Percentiles rank a stretch among this genome's conserved stretches.
Evolutionary conservation across 331 rosid species (phyloP).

Genomic region (Quercus lobata): DNA sequence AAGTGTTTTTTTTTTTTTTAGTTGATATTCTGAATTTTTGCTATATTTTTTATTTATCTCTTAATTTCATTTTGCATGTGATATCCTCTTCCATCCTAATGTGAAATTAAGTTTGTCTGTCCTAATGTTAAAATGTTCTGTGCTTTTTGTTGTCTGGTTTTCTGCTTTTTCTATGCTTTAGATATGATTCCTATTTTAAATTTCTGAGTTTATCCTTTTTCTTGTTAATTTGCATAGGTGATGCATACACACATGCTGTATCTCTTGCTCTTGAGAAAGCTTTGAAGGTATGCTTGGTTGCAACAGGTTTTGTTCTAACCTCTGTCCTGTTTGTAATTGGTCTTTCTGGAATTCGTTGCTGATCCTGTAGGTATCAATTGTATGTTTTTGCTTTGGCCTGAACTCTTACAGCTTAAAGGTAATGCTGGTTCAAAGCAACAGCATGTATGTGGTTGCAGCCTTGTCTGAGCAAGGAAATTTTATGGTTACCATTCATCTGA

Average conservation of each 20-base stretch:
- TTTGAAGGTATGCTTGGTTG: constrained; percentile 61
- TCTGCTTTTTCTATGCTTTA: not conserved
- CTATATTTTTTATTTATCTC: not conserved
- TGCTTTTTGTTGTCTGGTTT: constrained; percentile 18
- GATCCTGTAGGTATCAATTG: constrained; percentile 8
- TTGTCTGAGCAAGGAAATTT: constrained; percentile 48
- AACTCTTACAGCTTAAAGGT: constrained; percentile 65
- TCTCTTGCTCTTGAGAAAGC: constrained; percentile 72
- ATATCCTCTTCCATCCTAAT: not conserved
- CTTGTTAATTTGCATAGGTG: constrained; percentile 39
- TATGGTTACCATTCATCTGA: constrained; percentile 38
- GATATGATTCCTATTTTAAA: not conserved
- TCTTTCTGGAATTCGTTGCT: not conserved
- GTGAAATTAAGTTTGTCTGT: not conserved
- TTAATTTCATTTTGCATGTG: not conserved
- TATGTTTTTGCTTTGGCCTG: not conserved
- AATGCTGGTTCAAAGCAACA: constrained; percentile 58
- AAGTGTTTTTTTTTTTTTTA: not conserved
- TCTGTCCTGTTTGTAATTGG: not conserved
- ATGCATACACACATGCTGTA: constrained; percentile 36
- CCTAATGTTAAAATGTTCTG: not conserved
- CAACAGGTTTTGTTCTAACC: constrained; percentile 15
- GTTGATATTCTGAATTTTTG: not conserved
- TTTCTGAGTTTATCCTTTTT: not conserved
- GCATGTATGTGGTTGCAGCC: constrained; percentile 78